Evolutionary conservation across 2,329 filamentous ascomycete genomes (phyloP).

Genomic region (Polychaeton citri): DNA sequence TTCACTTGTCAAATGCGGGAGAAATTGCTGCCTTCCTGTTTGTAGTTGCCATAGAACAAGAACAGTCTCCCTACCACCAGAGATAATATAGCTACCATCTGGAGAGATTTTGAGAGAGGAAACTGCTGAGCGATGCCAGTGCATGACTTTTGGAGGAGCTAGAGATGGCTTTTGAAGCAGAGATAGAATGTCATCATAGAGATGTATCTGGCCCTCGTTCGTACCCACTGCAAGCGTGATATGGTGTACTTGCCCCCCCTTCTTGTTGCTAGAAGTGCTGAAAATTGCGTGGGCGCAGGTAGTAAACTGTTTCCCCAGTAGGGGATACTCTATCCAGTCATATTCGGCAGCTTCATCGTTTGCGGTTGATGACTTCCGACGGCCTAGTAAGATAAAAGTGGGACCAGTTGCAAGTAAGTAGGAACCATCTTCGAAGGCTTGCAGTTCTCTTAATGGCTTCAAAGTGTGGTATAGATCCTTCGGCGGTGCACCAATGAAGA

Average conservation of each 20-base stretch:
- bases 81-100: constrained; percentile 94
- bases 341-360: background rate
- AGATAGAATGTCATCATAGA: constrained; percentile 46
- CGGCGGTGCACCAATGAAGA: background rate
- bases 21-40: constrained; percentile 64
- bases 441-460: background rate
- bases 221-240: constrained; percentile 55
- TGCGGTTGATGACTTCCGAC: background rate
- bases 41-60: constrained; percentile 89
- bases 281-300: background rate
- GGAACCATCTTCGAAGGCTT: background rate
- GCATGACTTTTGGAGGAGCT: constrained; percentile 51
- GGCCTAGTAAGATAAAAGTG: background rate
- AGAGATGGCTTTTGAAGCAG: constrained; percentile 15
- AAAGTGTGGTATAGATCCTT: background rate
- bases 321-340: background rate
- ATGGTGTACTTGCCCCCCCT: background rate
- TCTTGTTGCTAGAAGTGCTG: background rate
- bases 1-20: constrained; percentile 80
- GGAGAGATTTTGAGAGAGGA: constrained; percentile 79
- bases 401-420: background rate
- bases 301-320: background rate
- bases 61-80: constrained; percentile 79
- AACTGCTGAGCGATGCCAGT: constrained; percentile 84
- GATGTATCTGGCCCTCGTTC: constrained; percentile 59